Percentiles rank a stretch among this genome's conserved stretches.
These are phyloP conservation scores for Yamadazyma sp. DNA, from an alignment of 805 yeast species.

Conservation along the genomic window DNA sequence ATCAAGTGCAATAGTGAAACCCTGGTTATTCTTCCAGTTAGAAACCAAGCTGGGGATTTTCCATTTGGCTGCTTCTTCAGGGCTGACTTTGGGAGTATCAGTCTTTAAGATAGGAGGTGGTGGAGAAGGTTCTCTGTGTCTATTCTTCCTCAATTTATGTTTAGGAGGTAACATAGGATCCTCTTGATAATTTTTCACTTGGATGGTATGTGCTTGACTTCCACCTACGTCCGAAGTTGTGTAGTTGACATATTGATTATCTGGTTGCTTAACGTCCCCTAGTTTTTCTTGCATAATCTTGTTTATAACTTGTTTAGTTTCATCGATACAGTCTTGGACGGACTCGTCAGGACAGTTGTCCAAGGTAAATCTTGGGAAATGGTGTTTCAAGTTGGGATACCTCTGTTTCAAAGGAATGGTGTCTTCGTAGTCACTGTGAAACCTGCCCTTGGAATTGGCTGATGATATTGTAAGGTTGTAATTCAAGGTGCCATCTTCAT, in stretches of 20 bases:
- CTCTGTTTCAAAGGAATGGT: slow-evolving; percentile 55
- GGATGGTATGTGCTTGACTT: slow-evolving; percentile 44
- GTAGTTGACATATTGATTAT: slow-evolving; percentile 33
- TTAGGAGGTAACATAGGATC: slow-evolving; percentile 90
- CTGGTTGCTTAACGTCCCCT: slow-evolving; percentile 19
- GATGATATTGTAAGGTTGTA: slow-evolving; percentile 21
- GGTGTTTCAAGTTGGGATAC: slow-evolving; percentile 36
- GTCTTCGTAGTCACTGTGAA: slow-evolving; percentile 51
- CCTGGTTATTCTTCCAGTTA: slow-evolving; percentile 93
- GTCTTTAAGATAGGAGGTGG: slow-evolving; percentile 49
- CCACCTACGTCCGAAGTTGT: slow-evolving; percentile 15
- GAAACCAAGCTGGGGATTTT: slow-evolving; percentile 87
- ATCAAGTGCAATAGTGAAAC: slow-evolving; percentile 78
- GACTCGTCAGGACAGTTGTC: slow-evolving; percentile 42
- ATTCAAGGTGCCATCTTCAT: slow-evolving; percentile 26
- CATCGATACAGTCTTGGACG: slow-evolving; percentile 44
- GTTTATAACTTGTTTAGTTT: slow-evolving; percentile 57
- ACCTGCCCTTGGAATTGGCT: slow-evolving; percentile 17
- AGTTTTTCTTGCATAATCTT: slow-evolving; percentile 45
- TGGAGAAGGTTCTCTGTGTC: slow-evolving; percentile 58
- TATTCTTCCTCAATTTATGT: slow-evolving; percentile 68
- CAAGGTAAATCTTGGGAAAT: slow-evolving; percentile 38
- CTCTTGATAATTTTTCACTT: slow-evolving; percentile 60
- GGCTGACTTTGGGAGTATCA: slow-evolving; percentile 46
- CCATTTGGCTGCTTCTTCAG: slow-evolving; percentile 79